A percentile compares a stretch with the other conserved stretches of the same genome.
phyloP scores from a whole-genome alignment of 805 yeast genomes.

The Saitoella complicata region DNA sequence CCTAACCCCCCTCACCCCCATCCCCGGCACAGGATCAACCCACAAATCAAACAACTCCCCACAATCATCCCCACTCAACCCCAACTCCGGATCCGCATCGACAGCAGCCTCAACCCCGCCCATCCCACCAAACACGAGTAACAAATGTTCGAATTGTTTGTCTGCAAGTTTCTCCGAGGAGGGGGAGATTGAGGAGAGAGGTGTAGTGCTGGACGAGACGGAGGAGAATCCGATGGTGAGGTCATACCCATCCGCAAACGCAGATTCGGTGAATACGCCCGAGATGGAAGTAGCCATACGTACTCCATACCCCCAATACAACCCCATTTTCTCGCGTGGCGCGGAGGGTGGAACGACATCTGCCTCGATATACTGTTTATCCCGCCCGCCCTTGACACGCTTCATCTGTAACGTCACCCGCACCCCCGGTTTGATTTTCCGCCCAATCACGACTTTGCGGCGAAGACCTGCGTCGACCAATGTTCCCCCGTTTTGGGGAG shows the following conservation, averaged over 20 bases:
- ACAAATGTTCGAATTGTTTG: neutral
- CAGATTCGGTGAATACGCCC: neutral
- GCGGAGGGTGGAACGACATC: neutral
- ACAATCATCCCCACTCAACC: neutral
- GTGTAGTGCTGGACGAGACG: too few relatives aligned
- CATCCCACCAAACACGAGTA: neutral
- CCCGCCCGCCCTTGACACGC: too few relatives aligned
- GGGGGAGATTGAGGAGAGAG: too few relatives aligned
- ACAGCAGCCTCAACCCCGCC: neutral
- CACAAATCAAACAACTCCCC: neutral
- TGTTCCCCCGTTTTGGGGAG: neutral
- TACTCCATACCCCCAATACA: conserved; percentile 1
- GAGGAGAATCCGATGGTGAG: neutral
- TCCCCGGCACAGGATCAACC: neutral
- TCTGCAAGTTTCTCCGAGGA: too few relatives aligned
- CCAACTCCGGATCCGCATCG: neutral
- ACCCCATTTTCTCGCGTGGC: conserved; percentile 1
- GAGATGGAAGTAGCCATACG: neutral
- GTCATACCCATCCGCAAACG: conserved; percentile 2
- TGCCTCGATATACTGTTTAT: neutral
- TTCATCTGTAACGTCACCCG: conserved; percentile 1
- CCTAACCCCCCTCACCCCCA: neutral
- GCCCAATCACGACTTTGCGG: neutral
- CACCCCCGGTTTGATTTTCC: neutral
- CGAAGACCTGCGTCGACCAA: neutral